Conservation (phyloP, 495 filamentous ascomycete genomes). For the Astrothelium macrocarpum region DNA sequence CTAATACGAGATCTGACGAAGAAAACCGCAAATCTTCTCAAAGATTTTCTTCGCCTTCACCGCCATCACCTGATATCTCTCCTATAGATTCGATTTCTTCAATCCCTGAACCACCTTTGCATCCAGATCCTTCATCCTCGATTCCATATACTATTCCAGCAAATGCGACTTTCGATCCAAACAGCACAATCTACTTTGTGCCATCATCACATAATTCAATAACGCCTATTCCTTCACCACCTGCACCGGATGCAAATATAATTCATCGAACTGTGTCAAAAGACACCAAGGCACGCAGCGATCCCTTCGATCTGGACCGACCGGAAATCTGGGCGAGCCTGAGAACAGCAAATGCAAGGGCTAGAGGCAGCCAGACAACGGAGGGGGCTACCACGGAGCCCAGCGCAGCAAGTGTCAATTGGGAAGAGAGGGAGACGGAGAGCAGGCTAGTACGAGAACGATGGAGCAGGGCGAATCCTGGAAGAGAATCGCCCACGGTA, state of each 20-base stretch:
- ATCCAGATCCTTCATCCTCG: background rate
- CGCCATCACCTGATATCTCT: background rate
- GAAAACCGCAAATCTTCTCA: background rate
- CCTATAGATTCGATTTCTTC: background rate
- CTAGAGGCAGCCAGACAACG: background rate
- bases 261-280: background rate
- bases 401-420: background rate
- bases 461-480: conserved; percentile 3
- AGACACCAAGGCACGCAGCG: conserved; percentile 2
- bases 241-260: background rate
- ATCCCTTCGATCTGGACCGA: conserved; percentile 3
- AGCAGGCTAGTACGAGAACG: background rate
- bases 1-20: background rate
- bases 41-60: background rate
- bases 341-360: background rate
- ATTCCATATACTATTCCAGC: background rate
- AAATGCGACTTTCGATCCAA: conserved; percentile 2
- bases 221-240: background rate
- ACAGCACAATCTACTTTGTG: conserved; percentile 4
- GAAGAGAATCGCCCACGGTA: conserved; percentile 1
- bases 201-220: conserved; percentile 1
- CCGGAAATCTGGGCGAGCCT: conserved; percentile 1
- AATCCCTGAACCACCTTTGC: background rate
- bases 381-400: background rate
- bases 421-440: background rate